Evolutionary conservation across 169 alveolate species (phyloP), one percentile per base, ranked within the genome.

Genomic region (Cryptosporidium felis): DNA sequence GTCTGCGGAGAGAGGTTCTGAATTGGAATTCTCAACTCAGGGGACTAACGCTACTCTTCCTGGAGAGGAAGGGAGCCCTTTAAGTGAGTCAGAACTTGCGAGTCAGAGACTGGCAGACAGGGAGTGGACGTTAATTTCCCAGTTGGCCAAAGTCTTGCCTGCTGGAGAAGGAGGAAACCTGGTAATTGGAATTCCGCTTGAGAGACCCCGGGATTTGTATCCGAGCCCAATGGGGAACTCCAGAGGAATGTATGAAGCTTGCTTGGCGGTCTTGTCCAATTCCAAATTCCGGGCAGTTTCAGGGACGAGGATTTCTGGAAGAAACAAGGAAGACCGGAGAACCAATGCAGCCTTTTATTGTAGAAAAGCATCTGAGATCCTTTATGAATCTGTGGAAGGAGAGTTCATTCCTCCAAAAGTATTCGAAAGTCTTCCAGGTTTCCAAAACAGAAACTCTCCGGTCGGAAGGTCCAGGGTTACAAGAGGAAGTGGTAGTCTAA

Each of bases 121-220:
- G 5, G 85, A 74, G 36, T 74, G 85, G 85, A 74, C 85, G 2
- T 45, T 74, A 1, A 74, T 74, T 16, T 53, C 74, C 56, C 49
- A 74, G 21, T 28, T 74, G 6, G 56, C 30, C 0, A 56, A 53
- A 38, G 5, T 74, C 23, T 38, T 74, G 21, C 21, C 67, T 32
- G 42, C 60, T 21, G 32, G 26, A 38, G 67, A 74, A 32, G 85
- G 85, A 18, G 26, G 51, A 3, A 56, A 53, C 38, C 40, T 74
- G 32, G 85, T 74, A 3, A 34, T 23, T 36, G 61, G 61, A 5
- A 53, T 74, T 34, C 85, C 85, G 28, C 34, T 56, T 3, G 85
- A 74, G 26, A 49, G 85, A 23, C 85, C 85, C 16, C 36, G 23
- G n/a, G 66, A 74, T 5, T 49, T 53, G 5, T 74, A 74, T 38